A percentile compares a stretch with the other conserved stretches of the same genome.
These are phyloP conservation scores for Phylloporus sp. DNA, from an alignment of 768 basidiomycete genomes.

Conservation along the genomic window DNA sequence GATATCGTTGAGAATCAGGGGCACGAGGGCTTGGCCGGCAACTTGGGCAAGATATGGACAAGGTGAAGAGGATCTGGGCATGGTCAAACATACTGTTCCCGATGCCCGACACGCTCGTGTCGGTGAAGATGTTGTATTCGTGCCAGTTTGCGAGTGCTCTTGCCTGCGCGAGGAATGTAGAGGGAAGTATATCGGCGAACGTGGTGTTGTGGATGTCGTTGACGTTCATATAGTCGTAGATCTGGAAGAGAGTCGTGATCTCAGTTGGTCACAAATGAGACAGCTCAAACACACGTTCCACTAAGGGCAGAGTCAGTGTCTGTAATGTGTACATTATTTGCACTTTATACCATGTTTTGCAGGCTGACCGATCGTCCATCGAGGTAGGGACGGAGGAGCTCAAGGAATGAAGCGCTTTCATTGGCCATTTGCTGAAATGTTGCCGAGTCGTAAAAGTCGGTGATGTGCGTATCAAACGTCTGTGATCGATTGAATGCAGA, in stretches of 20 bases:
- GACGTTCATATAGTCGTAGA: constrained; percentile 74
- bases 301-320: constrained; percentile 22
- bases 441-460: constrained; percentile 52
- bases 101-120: constrained; percentile 48
- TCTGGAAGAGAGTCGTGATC: constrained; percentile 31
- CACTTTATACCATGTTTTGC: constrained; percentile 50
- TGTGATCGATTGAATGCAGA: constrained; percentile 18
- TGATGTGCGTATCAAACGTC: constrained; percentile 47
- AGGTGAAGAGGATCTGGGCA: not conserved
- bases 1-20: constrained; percentile 55
- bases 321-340: not conserved
- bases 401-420: constrained; percentile 47
- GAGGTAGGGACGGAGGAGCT: constrained; percentile 46
- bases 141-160: constrained; percentile 68
- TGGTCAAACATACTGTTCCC: constrained; percentile 50
- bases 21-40: constrained; percentile 61
- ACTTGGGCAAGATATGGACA: constrained; percentile 38
- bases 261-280: not conserved
- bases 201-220: constrained; percentile 60
- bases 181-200: constrained; percentile 46
- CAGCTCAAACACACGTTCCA: constrained; percentile 40
- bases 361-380: constrained; percentile 51
- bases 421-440: constrained; percentile 44
- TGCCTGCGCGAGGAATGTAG: constrained; percentile 48
- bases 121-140: constrained; percentile 66